These are phyloP conservation scores for Candida parachauliodes DNA, from an alignment of 805 yeast species.

Conservation along the genomic window DNA sequence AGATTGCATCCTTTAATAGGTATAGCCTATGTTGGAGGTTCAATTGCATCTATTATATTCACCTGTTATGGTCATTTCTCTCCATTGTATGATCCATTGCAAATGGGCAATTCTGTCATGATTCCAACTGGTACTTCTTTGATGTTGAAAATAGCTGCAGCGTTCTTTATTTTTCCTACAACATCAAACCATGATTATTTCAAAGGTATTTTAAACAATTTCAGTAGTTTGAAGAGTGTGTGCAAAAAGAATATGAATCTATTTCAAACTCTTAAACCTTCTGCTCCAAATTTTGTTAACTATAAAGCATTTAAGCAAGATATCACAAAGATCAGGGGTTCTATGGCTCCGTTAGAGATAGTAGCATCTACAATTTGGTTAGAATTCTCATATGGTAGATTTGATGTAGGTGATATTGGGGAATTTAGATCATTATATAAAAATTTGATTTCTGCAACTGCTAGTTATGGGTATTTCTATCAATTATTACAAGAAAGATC, in stretches of 20 bases:
- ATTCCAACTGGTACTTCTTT: constrained; percentile 24
- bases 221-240: constrained; percentile 14
- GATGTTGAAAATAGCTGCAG: constrained; percentile 17
- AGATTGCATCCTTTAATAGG: constrained; percentile 16
- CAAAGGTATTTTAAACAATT: constrained; percentile 14
- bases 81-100: constrained; percentile 25
- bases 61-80: constrained; percentile 22
- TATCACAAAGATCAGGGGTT: constrained; percentile 16
- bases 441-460: constrained; percentile 18
- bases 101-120: constrained; percentile 16
- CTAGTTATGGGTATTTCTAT: constrained; percentile 26
- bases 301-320: constrained; percentile 17
- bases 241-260: constrained; percentile 20
- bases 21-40: constrained; percentile 19
- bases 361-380: constrained; percentile 15
- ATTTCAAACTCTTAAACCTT: constrained; percentile 24
- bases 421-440: constrained; percentile 23
- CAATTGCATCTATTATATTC: constrained; percentile 19
- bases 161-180: constrained; percentile 24
- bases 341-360: constrained; percentile 18
- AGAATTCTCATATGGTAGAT: constrained; percentile 26
- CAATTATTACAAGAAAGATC: constrained; percentile 25
- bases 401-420: constrained; percentile 24
- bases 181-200: constrained; percentile 22
- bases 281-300: constrained; percentile 20